Evolutionary conservation across 192 early-diverging fungal species (phyloP).

Genomic region (Martensiomyces pterosporus): DNA sequence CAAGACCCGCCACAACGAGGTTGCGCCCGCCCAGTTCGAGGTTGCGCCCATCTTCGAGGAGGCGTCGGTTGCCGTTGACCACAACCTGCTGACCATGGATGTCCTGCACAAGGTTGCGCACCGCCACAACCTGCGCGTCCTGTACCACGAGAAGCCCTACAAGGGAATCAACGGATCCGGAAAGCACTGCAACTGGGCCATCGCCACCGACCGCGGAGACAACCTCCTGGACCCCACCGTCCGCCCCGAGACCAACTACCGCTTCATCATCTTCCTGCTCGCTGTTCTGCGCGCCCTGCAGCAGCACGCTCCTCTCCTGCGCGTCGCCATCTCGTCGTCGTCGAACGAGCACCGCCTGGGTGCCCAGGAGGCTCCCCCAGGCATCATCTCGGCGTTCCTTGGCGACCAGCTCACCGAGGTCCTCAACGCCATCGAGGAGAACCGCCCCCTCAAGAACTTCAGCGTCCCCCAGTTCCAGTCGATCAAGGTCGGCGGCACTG

Average conservation of each 20-base stretch:
- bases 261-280: slow-evolving; percentile 94
- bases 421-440: slow-evolving; percentile 86
- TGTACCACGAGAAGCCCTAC: slow-evolving; percentile 99
- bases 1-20: slow-evolving; percentile 99
- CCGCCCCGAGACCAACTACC: slow-evolving; percentile 97
- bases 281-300: slow-evolving; percentile 88
- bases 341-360: slow-evolving; percentile 99
- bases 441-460: slow-evolving; percentile 80
- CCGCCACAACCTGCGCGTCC: slow-evolving; percentile 91
- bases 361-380: slow-evolving; percentile 97
- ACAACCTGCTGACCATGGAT: slow-evolving; percentile 98
- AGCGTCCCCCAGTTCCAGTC: slow-evolving; percentile 86
- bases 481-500: slow-evolving; percentile 92
- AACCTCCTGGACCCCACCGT: slow-evolving; percentile 96
- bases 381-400: slow-evolving; percentile 96
- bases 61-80: slow-evolving; percentile 92
- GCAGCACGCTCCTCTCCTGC: slow-evolving; percentile 87
- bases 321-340: slow-evolving; percentile 86
- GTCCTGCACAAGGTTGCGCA: slow-evolving; percentile 95
- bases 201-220: slow-evolving; percentile 91
- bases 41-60: slow-evolving; percentile 98
- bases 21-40: slow-evolving; percentile 98
- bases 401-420: slow-evolving; percentile 97
- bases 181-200: slow-evolving; percentile 99
- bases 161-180: slow-evolving; percentile 98